Percentiles rank a stretch among this genome's conserved stretches.
These are phyloP conservation scores for Gonium pectorale DNA, from an alignment of 139 green algal genomes.

Conservation along the genomic window DNA sequence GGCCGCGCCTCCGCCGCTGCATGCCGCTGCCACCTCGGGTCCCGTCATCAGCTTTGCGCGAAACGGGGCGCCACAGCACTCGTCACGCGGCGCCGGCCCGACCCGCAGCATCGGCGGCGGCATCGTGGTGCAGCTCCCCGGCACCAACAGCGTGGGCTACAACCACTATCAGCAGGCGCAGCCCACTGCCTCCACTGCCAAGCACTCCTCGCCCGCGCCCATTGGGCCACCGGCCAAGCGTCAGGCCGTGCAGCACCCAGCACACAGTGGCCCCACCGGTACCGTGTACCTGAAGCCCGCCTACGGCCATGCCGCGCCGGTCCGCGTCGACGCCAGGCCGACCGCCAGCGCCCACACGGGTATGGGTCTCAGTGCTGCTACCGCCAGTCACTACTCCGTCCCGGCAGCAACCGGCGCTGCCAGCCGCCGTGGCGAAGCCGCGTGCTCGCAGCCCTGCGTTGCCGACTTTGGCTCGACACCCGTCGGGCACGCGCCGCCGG, in stretches of 20 bases:
- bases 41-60: conserved; percentile 16
- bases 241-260: not conserved
- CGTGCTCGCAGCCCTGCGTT: no score
- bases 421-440: no score
- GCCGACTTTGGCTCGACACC: no score
- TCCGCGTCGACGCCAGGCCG: no score
- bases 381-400: no score
- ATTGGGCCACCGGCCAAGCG: conserved; percentile 8
- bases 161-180: no score
- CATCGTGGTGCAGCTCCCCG: conserved; percentile 19
- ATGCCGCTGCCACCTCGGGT: conserved; percentile 11
- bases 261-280: not conserved
- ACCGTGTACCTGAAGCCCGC: no score
- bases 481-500: no score
- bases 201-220: conserved; percentile 7
- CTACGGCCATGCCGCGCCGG: not conserved
- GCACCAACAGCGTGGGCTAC: no score
- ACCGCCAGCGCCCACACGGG: no score
- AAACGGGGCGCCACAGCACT: conserved; percentile 21
- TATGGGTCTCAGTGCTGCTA: no score
- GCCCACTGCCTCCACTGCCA: not conserved
- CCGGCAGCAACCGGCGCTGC: no score
- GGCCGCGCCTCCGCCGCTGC: not conserved
- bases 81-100: not conserved
- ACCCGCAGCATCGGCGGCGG: conserved; percentile 9